Conservation (phyloP, 2,329 filamentous ascomycete species). For the Ophiocordyceps sinensis region DNA sequence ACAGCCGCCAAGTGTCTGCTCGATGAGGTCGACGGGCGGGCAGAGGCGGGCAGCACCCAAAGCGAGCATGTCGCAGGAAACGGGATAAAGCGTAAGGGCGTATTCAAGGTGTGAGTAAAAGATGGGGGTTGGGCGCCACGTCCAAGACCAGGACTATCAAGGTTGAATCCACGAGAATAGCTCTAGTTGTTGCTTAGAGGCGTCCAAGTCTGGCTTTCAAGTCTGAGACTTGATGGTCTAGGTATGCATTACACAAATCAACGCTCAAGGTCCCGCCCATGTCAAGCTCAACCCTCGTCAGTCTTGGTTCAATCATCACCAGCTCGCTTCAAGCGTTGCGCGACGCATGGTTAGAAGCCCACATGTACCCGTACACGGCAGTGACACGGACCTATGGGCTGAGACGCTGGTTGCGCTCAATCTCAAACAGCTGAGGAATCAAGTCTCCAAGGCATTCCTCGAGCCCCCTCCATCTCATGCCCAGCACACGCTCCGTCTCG, state of each 20-base stretch:
- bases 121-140: too few species aligned
- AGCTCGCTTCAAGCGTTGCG: too few species aligned
- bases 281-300: not conserved
- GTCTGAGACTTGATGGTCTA: not conserved
- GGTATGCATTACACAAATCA: not conserved
- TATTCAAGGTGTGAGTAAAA: too few species aligned
- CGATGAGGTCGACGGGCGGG: too few species aligned
- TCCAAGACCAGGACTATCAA: too few species aligned
- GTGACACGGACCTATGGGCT: too few species aligned
- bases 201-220: constrained; percentile 27
- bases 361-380: not conserved
- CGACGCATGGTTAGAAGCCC: too few species aligned
- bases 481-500: constrained; percentile 32
- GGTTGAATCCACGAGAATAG: too few species aligned
- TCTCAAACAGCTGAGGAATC: constrained; percentile 19
- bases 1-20: too few species aligned
- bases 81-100: too few species aligned
- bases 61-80: too few species aligned
- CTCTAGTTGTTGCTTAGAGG: constrained; percentile 30
- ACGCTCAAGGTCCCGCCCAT: not conserved
- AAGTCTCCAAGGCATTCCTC: constrained; percentile 36
- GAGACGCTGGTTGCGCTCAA: constrained; percentile 3
- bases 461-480: constrained; percentile 32
- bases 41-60: too few species aligned
- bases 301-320: not conserved